Conservation (phyloP, 805 yeast species). For the Metschnikowia arizonensis region DNA sequence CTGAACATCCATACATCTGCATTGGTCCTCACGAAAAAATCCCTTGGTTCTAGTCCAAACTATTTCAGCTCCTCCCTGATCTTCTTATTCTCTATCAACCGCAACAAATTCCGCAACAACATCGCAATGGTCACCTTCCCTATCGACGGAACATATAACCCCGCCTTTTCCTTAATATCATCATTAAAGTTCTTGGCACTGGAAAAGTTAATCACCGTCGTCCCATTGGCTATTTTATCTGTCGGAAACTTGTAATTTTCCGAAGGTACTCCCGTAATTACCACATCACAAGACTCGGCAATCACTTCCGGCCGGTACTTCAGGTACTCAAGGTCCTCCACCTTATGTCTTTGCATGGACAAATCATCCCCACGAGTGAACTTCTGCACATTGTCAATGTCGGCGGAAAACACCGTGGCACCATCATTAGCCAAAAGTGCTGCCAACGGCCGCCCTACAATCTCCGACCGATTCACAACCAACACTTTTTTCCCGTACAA, state of each 20-base stretch:
- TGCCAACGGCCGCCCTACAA: slow-evolving; percentile 96
- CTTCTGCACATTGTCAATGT: slow-evolving; percentile 79
- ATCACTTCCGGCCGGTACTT: slow-evolving; percentile 55
- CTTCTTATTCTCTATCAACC: slow-evolving; percentile 69
- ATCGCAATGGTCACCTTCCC: slow-evolving; percentile 96
- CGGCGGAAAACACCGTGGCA: slow-evolving; percentile 91
- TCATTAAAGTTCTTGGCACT: slow-evolving; percentile 84
- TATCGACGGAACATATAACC: slow-evolving; percentile 89
- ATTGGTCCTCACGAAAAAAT: too few relatives aligned
- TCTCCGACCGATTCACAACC: slow-evolving; percentile 90
- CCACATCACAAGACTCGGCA: slow-evolving; percentile 77
- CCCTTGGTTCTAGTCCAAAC: too few relatives aligned
- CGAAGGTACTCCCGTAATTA: slow-evolving; percentile 94
- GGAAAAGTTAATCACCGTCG: slow-evolving; percentile 86
- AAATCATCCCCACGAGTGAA: slow-evolving; percentile 94
- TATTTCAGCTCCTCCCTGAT: background rate
- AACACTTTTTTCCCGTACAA: slow-evolving; percentile 89
- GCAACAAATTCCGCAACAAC: slow-evolving; percentile 82
- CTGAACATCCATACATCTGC: too few relatives aligned
- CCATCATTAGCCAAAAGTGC: slow-evolving; percentile 96
- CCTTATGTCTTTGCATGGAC: slow-evolving; percentile 76
- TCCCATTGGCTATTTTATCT: slow-evolving; percentile 75
- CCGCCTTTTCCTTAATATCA: slow-evolving; percentile 77
- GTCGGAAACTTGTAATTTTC: slow-evolving; percentile 81
- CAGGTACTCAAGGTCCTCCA: slow-evolving; percentile 48